These are phyloP conservation scores for Penicillium sclerotigenum DNA, from an alignment of 2,329 filamentous ascomycete genomes.

Conservation along the genomic window DNA sequence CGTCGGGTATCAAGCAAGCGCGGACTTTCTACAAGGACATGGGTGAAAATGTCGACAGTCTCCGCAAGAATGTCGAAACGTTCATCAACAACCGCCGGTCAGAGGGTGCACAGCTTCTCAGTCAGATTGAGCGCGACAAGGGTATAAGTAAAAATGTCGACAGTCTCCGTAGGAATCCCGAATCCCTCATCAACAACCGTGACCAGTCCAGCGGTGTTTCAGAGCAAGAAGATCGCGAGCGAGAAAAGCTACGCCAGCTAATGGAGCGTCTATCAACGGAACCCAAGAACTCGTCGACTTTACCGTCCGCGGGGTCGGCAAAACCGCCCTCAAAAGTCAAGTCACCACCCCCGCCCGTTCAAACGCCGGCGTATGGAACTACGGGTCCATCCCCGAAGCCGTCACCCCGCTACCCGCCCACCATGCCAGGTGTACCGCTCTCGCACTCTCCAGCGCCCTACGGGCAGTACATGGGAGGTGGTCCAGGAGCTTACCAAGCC, in stretches of 20 bases:
- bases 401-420: conserved; percentile 36
- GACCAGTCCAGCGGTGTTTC: conserved; percentile 49
- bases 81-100: conserved; percentile 93
- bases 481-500: conserved; percentile 27
- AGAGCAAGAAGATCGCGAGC: conserved; percentile 73
- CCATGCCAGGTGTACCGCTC: conserved; percentile 26
- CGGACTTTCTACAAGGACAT: conserved; percentile 95
- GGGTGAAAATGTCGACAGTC: conserved; percentile 86
- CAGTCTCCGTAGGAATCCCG: conserved; percentile 90
- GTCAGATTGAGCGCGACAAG: conserved; percentile 79
- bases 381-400: conserved; percentile 42
- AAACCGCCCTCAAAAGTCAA: conserved; percentile 46
- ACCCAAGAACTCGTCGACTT: conserved; percentile 33
- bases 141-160: conserved; percentile 89
- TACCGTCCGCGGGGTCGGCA: conserved; percentile 42
- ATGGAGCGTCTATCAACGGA: conserved; percentile 97
- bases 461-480: conserved; percentile 31
- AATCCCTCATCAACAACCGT: conserved; percentile 92
- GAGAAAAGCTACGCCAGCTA: conserved; percentile 77
- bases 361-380: conserved; percentile 31
- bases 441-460: conserved; percentile 40
- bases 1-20: conserved; percentile 79
- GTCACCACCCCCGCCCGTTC: conserved; percentile 36
- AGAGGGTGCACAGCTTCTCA: conserved; percentile 85
- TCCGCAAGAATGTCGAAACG: conserved; percentile 92